phyloP scores from a whole-genome alignment of 225 moss, liverwort and hornwort species.

The Bryum argenteum region DNA sequence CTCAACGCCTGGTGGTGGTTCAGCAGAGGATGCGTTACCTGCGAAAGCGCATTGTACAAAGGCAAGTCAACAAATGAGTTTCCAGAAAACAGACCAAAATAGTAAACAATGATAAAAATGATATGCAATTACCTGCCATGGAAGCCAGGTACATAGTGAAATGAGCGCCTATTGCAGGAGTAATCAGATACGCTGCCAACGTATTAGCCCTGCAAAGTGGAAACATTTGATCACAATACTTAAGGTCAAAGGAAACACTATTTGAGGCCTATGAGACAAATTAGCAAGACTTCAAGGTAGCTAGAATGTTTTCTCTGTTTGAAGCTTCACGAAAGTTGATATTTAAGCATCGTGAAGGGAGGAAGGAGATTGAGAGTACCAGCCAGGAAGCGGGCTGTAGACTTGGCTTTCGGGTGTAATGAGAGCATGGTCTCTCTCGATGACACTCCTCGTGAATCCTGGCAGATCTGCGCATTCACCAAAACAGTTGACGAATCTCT shows the following conservation, averaged over 20 bases:
- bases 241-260: neutral
- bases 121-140: conserved; percentile 65
- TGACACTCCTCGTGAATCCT: conserved; percentile 92
- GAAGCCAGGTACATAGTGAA: conserved; percentile 96
- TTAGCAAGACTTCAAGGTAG: neutral
- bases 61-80: conserved; percentile 2
- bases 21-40: conserved; percentile 85
- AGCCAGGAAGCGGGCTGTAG: conserved; percentile 80
- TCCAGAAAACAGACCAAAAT: neutral
- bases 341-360: neutral
- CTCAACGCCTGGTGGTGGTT: conserved; percentile 67
- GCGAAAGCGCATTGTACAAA: conserved; percentile 31
- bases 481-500: neutral
- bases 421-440: conserved; percentile 88
- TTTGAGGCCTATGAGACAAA: neutral
- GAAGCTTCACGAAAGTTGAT: neutral
- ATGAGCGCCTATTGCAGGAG: conserved; percentile 98
- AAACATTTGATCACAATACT: neutral
- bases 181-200: conserved; percentile 83
- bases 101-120: neutral
- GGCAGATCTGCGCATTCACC: conserved; percentile 69
- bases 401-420: conserved; percentile 99
- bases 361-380: conserved; percentile 44
- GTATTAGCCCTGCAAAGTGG: conserved; percentile 63
- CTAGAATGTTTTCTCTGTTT: neutral